phyloP scores from a whole-genome alignment of 306 rosid species.

The Acacia confusa region DNA sequence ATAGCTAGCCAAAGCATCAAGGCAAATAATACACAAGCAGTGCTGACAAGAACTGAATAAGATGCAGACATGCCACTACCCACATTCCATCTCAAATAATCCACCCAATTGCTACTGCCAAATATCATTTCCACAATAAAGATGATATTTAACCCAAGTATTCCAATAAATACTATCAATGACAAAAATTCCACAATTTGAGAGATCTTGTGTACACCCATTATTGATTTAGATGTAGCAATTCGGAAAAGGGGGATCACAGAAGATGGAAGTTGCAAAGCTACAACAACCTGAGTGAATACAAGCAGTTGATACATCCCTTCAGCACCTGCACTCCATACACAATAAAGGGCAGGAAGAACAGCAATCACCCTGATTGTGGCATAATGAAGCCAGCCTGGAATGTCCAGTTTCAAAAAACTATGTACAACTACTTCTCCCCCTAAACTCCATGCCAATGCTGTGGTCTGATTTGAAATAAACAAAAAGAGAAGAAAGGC shows the following conservation, averaged over 20 bases:
- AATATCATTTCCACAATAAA: conserved; percentile 86
- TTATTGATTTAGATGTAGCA: conserved; percentile 78
- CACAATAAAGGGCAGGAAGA: conserved; percentile 86
- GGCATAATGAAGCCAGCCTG: conserved; percentile 94
- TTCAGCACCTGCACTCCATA: conserved; percentile 91
- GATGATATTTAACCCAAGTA: conserved; percentile 75
- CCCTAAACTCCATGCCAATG: conserved; percentile 78
- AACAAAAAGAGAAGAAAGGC: conserved; percentile 67
- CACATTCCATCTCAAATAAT: conserved; percentile 66
- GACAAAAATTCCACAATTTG: conserved; percentile 72
- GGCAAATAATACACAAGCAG: conserved; percentile 61
- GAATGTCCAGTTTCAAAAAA: conserved; percentile 81
- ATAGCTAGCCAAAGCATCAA: conserved; percentile 85
- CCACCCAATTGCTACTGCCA: conserved; percentile 89
- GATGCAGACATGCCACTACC: conserved; percentile 62
- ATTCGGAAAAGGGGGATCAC: conserved; percentile 89
- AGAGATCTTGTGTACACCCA: conserved; percentile 80
- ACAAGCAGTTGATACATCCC: conserved; percentile 89
- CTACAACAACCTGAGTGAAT: conserved; percentile 81
- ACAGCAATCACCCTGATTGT: conserved; percentile 83
- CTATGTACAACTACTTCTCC: conserved; percentile 71
- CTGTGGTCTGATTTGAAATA: conserved; percentile 72
- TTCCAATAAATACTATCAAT: conserved; percentile 63
- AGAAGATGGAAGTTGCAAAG: conserved; percentile 85
- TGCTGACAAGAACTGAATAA: conserved; percentile 50